Percentiles rank a stretch among this genome's conserved stretches.
These are phyloP conservation scores for Talaromyces nanjingensis DNA, from an alignment of 495 filamentous ascomycete genomes.

Conservation along the genomic window DNA sequence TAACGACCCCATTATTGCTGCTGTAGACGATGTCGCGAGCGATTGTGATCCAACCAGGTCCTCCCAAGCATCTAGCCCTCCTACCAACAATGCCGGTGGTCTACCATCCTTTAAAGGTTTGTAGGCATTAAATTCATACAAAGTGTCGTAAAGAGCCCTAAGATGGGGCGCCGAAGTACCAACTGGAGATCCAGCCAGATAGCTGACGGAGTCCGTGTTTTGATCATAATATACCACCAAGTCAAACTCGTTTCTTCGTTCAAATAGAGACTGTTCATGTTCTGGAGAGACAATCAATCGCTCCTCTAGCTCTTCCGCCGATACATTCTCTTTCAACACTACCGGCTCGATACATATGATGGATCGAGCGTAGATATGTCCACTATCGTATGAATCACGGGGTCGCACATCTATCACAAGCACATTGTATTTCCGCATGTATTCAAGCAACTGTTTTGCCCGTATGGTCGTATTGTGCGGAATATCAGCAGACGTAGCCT, in stretches of 20 bases:
- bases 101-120: slow-evolving; percentile 55
- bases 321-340: slow-evolving; percentile 64
- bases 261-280: slow-evolving; percentile 65
- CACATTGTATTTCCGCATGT: slow-evolving; percentile 55
- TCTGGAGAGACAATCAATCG: slow-evolving; percentile 74
- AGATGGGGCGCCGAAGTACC: slow-evolving; percentile 51
- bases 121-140: slow-evolving; percentile 77
- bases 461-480: slow-evolving; percentile 57
- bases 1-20: slow-evolving; percentile 39
- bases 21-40: slow-evolving; percentile 51
- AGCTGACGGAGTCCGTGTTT: slow-evolving; percentile 47
- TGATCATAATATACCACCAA: slow-evolving; percentile 89
- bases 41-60: slow-evolving; percentile 66
- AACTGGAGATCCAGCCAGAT: slow-evolving; percentile 38
- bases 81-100: slow-evolving; percentile 68
- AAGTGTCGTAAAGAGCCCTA: slow-evolving; percentile 64
- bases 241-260: slow-evolving; percentile 71
- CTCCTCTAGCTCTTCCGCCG: slow-evolving; percentile 77
- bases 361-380: slow-evolving; percentile 74
- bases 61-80: slow-evolving; percentile 81
- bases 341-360: slow-evolving; percentile 92
- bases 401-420: slow-evolving; percentile 81
- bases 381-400: slow-evolving; percentile 75
- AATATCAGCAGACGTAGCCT: slow-evolving; percentile 42
- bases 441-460: slow-evolving; percentile 57